Evolutionary conservation across 495 filamentous ascomycete species (phyloP).

Genomic region (Pyrenula aspistea): DNA sequence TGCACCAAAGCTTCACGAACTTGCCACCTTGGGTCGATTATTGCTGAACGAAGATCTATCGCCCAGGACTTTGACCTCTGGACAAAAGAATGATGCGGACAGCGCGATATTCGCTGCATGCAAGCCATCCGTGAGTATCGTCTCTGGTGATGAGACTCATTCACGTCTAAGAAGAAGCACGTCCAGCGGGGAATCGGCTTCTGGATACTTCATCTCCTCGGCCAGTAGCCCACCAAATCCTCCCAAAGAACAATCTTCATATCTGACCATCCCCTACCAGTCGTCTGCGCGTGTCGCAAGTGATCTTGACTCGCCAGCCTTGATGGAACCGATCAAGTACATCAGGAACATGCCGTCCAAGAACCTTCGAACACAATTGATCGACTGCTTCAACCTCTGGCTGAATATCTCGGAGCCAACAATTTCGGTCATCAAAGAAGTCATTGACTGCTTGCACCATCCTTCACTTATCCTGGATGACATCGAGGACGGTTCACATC

Average conservation of each 20-base stretch:
- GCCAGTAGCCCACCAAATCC: slow-evolving; percentile 1
- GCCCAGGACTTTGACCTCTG: neutral
- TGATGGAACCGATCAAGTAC: slow-evolving; percentile 1
- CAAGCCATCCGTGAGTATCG: slow-evolving; percentile 1
- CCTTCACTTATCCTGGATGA: slow-evolving; percentile 22
- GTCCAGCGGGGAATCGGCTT: neutral
- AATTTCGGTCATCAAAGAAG: slow-evolving; percentile 5
- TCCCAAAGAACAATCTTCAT: slow-evolving; percentile 1
- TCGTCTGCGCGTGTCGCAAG: slow-evolving; percentile 11
- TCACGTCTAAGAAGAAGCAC: no score
- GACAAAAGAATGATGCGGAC: neutral
- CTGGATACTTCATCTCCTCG: neutral
- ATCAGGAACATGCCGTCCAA: slow-evolving; percentile 10
- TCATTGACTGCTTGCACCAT: slow-evolving; percentile 11
- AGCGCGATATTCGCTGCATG: neutral
- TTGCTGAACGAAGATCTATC: slow-evolving; percentile 3
- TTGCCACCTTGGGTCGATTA: neutral
- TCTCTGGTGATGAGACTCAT: no score
- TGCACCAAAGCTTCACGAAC: neutral
- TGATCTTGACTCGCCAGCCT: slow-evolving; percentile 11
- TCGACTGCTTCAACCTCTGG: slow-evolving; percentile 14
- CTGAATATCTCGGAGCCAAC: slow-evolving; percentile 6
- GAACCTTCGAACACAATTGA: slow-evolving; percentile 11
- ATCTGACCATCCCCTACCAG: neutral
- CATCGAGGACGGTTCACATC: slow-evolving; percentile 24